Percentiles rank a stretch among this genome's conserved stretches.
Evolutionary conservation across 164 flowering plant genomes (phyloP).

Genomic region (Nelumbo lutea): DNA sequence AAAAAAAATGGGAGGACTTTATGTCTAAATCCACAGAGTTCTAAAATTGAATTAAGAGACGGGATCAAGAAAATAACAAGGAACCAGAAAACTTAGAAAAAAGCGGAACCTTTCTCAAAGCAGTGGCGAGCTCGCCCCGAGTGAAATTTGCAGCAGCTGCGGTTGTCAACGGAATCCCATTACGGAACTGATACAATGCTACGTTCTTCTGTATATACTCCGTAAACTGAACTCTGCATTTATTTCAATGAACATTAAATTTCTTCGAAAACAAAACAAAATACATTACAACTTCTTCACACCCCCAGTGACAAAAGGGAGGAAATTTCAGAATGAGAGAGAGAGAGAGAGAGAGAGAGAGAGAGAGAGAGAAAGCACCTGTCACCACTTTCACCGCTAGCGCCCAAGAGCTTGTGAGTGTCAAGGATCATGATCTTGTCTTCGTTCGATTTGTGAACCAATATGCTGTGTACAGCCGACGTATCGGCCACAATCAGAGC

Average conservation of each 20-base stretch:
- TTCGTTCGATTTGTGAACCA: slow-evolving; percentile 89
- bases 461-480: slow-evolving; percentile 88
- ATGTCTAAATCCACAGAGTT: neutral
- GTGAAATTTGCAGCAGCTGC: slow-evolving; percentile 75
- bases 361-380: too few species aligned
- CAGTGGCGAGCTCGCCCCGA: slow-evolving; percentile 77
- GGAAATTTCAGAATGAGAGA: neutral
- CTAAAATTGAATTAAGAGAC: neutral
- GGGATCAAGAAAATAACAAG: neutral
- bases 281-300: neutral
- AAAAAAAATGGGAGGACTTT: neutral
- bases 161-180: slow-evolving; percentile 67
- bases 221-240: slow-evolving; percentile 59
- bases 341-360: slow-evolving; percentile 13
- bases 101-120: slow-evolving; percentile 50
- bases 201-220: slow-evolving; percentile 76
- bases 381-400: slow-evolving; percentile 93
- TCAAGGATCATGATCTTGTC: slow-evolving; percentile 94
- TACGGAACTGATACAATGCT: slow-evolving; percentile 63
- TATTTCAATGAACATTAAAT: neutral
- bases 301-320: neutral
- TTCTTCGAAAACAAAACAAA: neutral
- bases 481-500: slow-evolving; percentile 82
- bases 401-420: slow-evolving; percentile 94
- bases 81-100: neutral